phyloP scores from a whole-genome alignment of 495 filamentous ascomycete species.

The Apiosordaria backusii region DNA sequence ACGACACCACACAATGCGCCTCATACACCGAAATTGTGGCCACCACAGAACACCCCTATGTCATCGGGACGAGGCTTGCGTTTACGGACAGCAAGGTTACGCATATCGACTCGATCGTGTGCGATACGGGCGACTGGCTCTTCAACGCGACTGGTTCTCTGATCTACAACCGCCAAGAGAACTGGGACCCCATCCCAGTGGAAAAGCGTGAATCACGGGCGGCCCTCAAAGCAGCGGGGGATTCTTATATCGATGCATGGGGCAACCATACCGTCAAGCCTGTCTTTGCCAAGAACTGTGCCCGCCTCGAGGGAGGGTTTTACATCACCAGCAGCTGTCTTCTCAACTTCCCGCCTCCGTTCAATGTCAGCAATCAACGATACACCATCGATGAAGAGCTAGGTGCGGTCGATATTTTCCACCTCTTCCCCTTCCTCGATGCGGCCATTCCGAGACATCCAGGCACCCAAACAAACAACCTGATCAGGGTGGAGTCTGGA shows the following conservation, averaged over 20 bases:
- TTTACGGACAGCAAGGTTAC: conserved; percentile 24
- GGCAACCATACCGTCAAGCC: conserved; percentile 26
- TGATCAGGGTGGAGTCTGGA: conserved; percentile 35
- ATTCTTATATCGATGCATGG: conserved; percentile 39
- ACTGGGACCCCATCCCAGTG: conserved; percentile 36
- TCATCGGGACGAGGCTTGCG: conserved; percentile 37
- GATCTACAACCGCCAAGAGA: conserved; percentile 33
- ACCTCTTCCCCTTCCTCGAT: conserved; percentile 38
- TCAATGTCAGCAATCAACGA: conserved; percentile 34
- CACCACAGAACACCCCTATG: conserved; percentile 31
- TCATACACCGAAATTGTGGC: conserved; percentile 47
- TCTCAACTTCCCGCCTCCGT: conserved; percentile 33
- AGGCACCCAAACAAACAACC: conserved; percentile 32
- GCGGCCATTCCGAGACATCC: conserved; percentile 20
- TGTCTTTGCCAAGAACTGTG: conserved; percentile 33
- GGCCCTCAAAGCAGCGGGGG: conserved; percentile 34
- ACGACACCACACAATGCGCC: conserved; percentile 45
- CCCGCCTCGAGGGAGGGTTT: conserved; percentile 37
- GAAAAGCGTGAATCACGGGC: conserved; percentile 32
- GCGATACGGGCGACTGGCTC: conserved; percentile 38
- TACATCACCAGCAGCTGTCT: conserved; percentile 39
- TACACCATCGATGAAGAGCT: conserved; percentile 38
- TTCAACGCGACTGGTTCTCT: conserved; percentile 40
- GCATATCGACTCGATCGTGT: conserved; percentile 37
- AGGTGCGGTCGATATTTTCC: conserved; percentile 36